Percentiles rank a stretch among this genome's conserved stretches.
Evolutionary conservation across 192 early-diverging fungal species (phyloP).

Genomic region (Cetraspora pellucida): DNA sequence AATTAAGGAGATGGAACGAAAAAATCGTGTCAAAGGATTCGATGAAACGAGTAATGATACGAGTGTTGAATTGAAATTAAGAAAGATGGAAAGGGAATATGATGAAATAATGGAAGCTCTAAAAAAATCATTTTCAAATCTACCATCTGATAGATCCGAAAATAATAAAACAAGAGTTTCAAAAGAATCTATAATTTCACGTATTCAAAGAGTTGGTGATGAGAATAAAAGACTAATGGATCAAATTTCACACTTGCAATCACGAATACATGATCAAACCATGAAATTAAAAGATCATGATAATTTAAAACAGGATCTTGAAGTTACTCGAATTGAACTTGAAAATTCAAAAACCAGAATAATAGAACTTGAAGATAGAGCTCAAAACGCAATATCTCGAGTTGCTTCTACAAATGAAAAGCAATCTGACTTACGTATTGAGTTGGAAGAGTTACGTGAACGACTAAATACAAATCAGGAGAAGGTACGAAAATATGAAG

Average conservation of each 20-base stretch:
- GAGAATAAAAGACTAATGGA: conserved; percentile 32
- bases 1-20: conserved; percentile 4
- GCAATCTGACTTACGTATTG: conserved; percentile 35
- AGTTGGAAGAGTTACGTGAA: conserved; percentile 39
- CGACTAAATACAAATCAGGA: conserved; percentile 28
- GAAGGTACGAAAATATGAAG: conserved; percentile 46
- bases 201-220: neutral
- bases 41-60: neutral
- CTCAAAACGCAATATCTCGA: conserved; percentile 34
- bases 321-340: conserved; percentile 31
- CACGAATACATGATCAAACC: conserved; percentile 1
- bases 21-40: neutral
- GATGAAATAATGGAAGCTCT: conserved; percentile 16
- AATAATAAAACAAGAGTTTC: neutral
- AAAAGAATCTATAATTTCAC: no score
- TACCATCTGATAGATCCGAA: neutral
- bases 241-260: conserved; percentile 21
- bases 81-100: conserved; percentile 7
- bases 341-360: conserved; percentile 42
- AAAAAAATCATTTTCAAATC: conserved; percentile 1
- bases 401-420: conserved; percentile 17
- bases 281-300: conserved; percentile 2
- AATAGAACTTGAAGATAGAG: conserved; percentile 38
- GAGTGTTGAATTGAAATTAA: conserved; percentile 15
- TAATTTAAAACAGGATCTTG: neutral